phyloP scores from a whole-genome alignment of 805 yeast species.

The Pichia cephalocereana region DNA sequence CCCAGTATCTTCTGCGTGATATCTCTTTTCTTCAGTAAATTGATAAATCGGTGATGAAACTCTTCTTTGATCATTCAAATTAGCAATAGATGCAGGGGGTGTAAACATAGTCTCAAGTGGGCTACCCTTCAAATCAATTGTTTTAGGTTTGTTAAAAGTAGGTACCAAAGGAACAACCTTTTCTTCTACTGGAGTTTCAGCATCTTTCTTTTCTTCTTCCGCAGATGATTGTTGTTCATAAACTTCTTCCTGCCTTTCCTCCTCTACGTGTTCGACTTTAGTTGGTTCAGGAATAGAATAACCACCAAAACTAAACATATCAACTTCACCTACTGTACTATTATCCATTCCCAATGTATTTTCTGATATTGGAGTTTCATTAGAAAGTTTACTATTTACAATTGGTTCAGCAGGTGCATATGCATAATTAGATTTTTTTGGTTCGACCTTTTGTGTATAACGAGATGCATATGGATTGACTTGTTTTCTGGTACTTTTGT shows the following conservation, averaged over 20 bases:
- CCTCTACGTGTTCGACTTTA: not conserved
- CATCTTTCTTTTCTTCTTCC: not conserved
- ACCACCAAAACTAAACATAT: constrained; percentile 26
- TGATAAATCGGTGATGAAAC: constrained; percentile 17
- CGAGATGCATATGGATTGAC: constrained; percentile 5
- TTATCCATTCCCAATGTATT: not conserved
- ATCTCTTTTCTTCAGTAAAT: constrained; percentile 20
- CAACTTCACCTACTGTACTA: constrained; percentile 8
- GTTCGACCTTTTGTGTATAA: constrained; percentile 6
- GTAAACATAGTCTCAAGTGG: constrained; percentile 21
- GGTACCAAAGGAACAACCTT: not conserved
- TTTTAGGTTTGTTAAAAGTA: not conserved
- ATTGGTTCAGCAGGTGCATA: not conserved
- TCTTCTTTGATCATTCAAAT: not conserved
- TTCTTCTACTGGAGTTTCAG: not conserved
- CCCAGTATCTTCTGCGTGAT: constrained; percentile 23
- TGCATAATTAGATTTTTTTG: not conserved
- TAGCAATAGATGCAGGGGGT: constrained; percentile 14
- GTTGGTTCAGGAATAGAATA: constrained; percentile 18
- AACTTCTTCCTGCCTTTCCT: not conserved
- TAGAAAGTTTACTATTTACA: not conserved
- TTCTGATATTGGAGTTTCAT: too few species aligned
- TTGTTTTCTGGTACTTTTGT: not conserved
- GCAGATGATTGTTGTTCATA: not conserved
- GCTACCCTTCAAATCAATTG: not conserved